phyloP scores from a whole-genome alignment of 75 land plant species.

The Azolla pinnata region DNA sequence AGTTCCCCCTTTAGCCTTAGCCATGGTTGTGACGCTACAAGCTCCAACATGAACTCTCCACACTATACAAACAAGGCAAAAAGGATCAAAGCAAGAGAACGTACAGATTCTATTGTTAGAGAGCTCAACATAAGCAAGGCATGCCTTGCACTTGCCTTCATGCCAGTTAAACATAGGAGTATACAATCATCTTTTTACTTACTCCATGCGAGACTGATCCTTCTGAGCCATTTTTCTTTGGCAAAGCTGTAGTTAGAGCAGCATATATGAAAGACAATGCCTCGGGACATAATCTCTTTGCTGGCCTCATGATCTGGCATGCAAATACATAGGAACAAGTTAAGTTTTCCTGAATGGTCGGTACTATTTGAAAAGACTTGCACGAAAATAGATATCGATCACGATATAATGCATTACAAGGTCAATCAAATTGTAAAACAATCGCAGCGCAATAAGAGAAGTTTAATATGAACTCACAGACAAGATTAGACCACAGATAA shows the following conservation, averaged over 20 bases:
- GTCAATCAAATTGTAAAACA: too few relatives aligned
- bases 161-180: constrained; percentile 9
- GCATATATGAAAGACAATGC: constrained; percentile 53
- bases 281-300: constrained; percentile 75
- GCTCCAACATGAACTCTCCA: constrained; percentile 36
- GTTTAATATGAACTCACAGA: constrained; percentile 17
- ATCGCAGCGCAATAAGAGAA: background rate
- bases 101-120: background rate
- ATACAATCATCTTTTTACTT: background rate
- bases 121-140: background rate
- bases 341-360: too few relatives aligned
- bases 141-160: constrained; percentile 1
- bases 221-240: constrained; percentile 8
- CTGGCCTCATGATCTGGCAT: constrained; percentile 56
- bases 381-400: too few relatives aligned
- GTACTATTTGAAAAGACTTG: too few relatives aligned
- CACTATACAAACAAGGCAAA: constrained; percentile 6
- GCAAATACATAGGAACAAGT: too few relatives aligned
- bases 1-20: constrained; percentile 27
- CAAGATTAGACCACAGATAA: constrained; percentile 75
- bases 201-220: background rate
- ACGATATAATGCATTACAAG: too few relatives aligned
- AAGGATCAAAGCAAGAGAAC: background rate
- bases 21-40: constrained; percentile 36
- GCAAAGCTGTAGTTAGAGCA: constrained; percentile 44